Base-by-base conservation (phyloP, 1,284 basidiomycete genomes). In the Pseudozyma thailandica region DNA sequence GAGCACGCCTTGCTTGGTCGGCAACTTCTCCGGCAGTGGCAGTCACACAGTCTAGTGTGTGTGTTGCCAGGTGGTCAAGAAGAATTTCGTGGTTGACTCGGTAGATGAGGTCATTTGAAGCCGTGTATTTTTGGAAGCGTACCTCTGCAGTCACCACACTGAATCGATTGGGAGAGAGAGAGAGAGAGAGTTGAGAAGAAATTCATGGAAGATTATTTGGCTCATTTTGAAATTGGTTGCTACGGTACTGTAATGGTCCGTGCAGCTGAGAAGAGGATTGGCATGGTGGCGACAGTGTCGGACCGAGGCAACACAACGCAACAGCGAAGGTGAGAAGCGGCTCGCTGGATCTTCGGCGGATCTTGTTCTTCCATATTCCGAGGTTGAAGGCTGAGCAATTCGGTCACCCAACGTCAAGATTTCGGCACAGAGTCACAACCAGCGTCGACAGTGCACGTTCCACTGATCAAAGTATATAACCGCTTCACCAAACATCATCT, bases 51-150 rank as follows among this genome's bases (percentile, higher is more conserved):
- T n/a, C n/a, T n/a, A n/a, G n/a, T n/a, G n/a, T n/a, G n/a, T n/a
- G n/a, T n/a, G n/a, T n/a, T n/a, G n/a, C n/a, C n/a, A 41, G 6
- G 38, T 21, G 33, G 33, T 35, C 33, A n/a, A 30, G 23, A 30
- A 23, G 27, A 31, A 54, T 49, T 61, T 55, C 59, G 48, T 50
- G 28, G 48, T 46, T 35, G 37, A 18, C n/a, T 47, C 50, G 52
- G 41, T 38, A 48, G 51, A 62, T 62, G 59, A 62, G 38, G 30
- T 62, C 53, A 55, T 56, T 44, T 16, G n/a, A 12, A 6, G 33
- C 18, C 8, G 45, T 47, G 35, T 25, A 30, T 23, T 30, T 39
- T 23, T 28, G 25, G n/a, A 2, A 10, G 23, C 10, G 31, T 42
- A 43, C 47, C 23, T 23, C 35, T 50, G 26, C 46, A 30, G 43